These are phyloP conservation scores for Trypanosoma platydactyli DNA, from an alignment of 208 protist species.

Conservation along the genomic window DNA sequence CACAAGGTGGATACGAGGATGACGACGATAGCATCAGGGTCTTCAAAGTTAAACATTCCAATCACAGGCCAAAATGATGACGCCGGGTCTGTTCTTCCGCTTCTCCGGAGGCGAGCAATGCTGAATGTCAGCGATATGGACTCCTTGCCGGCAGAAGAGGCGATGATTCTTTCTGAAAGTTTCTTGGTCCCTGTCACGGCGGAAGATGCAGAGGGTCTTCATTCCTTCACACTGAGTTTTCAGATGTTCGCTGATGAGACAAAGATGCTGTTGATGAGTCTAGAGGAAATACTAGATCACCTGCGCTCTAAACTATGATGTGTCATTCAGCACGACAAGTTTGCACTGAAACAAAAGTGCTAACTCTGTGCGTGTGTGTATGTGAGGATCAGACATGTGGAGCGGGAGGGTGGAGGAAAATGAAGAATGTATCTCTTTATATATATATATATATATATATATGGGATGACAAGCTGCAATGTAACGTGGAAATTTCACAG, in stretches of 20 bases:
- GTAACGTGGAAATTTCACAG: no score
- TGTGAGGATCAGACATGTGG: no score
- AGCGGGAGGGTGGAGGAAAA: no score
- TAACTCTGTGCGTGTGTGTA: no score
- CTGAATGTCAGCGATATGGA: constrained; percentile 6
- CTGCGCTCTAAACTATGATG: constrained; percentile 48
- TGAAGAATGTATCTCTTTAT: no score
- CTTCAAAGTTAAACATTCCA: neutral
- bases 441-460: no score
- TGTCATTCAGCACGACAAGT: no score
- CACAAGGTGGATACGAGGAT: neutral
- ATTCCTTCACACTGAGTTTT: constrained; percentile 75
- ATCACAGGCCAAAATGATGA: neutral
- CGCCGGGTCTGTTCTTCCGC: constrained; percentile 9
- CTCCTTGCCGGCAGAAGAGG: neutral
- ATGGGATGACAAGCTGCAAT: no score
- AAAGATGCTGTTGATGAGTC: constrained; percentile 67
- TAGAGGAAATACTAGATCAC: constrained; percentile 70
- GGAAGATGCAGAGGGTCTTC: constrained; percentile 75
- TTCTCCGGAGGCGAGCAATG: constrained; percentile 27
- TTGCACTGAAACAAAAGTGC: no score
- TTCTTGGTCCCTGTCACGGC: constrained; percentile 78
- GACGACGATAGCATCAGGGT: neutral
- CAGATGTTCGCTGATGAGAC: constrained; percentile 86
- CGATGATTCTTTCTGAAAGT: constrained; percentile 51